phyloP scores from a whole-genome alignment of 2,329 filamentous ascomycete species.

The Neofusicoccum kwambonambiense region DNA sequence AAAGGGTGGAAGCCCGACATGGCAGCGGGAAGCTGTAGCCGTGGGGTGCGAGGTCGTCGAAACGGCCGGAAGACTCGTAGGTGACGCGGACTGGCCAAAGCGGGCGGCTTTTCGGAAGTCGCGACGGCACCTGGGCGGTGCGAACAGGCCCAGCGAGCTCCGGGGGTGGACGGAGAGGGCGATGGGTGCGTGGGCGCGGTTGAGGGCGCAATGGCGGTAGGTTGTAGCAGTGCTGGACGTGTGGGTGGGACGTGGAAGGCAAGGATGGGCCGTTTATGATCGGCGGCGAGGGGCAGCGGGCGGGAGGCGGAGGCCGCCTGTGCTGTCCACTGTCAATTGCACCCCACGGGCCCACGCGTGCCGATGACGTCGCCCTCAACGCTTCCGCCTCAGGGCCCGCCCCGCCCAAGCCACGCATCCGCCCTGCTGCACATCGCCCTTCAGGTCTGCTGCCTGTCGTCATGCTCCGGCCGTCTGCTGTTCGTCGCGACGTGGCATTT shows the following conservation, averaged over 20 bases:
- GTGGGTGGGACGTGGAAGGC: constrained; percentile 1
- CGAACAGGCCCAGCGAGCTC: neutral
- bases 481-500: neutral
- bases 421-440: neutral
- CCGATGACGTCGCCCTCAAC: neutral
- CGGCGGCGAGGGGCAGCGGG: constrained; percentile 10
- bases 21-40: neutral
- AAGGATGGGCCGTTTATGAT: constrained; percentile 14
- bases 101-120: neutral
- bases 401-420: no score
- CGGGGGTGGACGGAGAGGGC: neutral
- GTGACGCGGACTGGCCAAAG: neutral
- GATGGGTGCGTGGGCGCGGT: neutral
- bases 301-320: neutral
- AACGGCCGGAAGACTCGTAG: neutral
- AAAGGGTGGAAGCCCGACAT: constrained; percentile 50
- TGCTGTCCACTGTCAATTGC: neutral
- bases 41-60: neutral
- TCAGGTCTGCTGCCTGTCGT: neutral
- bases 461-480: neutral
- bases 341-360: neutral
- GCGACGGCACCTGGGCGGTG: neutral
- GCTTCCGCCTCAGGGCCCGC: neutral
- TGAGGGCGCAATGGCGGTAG: neutral
- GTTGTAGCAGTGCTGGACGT: neutral